phyloP scores from a whole-genome alignment of 2,329 filamentous ascomycete species.

The Raffaelea arxii region DNA sequence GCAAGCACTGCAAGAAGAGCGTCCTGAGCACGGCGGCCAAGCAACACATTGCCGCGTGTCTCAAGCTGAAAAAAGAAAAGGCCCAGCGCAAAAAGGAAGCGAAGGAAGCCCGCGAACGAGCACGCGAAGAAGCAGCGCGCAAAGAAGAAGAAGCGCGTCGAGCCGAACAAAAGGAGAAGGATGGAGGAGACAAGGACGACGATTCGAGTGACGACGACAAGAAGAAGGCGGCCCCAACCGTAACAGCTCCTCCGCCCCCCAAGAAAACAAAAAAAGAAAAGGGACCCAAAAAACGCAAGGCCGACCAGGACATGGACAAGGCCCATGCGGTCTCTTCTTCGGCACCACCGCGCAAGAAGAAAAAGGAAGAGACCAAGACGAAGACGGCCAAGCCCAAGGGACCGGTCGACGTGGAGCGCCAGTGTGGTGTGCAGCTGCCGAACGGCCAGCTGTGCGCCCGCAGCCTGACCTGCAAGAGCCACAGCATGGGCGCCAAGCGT shows the following conservation, averaged over 20 bases:
- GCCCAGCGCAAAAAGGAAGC: constrained; percentile 68
- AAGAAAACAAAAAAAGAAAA: constrained; percentile 18
- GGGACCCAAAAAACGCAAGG: constrained; percentile 60
- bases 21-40: constrained; percentile 66
- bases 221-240: constrained; percentile 13
- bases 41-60: constrained; percentile 72
- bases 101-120: constrained; percentile 58
- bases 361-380: constrained; percentile 82
- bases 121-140: constrained; percentile 49
- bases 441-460: constrained; percentile 83
- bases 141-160: constrained; percentile 47
- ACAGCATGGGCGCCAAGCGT: constrained; percentile 89
- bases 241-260: no score
- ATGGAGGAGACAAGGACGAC: constrained; percentile 26
- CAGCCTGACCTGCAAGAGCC: constrained; percentile 86
- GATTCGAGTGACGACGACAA: constrained; percentile 33
- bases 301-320: constrained; percentile 68
- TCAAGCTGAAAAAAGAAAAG: constrained; percentile 77
- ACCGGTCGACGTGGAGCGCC: constrained; percentile 86
- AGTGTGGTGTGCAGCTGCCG: constrained; percentile 78
- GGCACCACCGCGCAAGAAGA: constrained; percentile 84
- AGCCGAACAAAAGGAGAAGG: constrained; percentile 38
- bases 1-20: constrained; percentile 91
- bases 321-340: no score
- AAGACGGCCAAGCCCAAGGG: constrained; percentile 82